Evolutionary conservation across 805 yeast genomes (phyloP).

Genomic region (Jamesozyma jinghongensis): DNA sequence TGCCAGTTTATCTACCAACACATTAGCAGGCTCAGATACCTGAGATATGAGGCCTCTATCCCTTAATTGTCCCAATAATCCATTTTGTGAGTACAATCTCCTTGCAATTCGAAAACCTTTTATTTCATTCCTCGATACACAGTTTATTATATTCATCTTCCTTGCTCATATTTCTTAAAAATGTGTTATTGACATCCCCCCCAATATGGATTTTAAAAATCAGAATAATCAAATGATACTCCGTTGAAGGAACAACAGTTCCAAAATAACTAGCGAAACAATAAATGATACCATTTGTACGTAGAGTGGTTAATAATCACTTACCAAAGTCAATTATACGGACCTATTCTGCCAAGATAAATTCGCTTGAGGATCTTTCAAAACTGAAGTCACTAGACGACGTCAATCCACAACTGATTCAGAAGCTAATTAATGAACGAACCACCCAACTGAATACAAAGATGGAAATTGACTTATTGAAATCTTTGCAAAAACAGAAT

Average conservation of each 20-base stretch:
- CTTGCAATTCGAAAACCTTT: too few relatives aligned
- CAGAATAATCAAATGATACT: too few relatives aligned
- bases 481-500: constrained; percentile 12
- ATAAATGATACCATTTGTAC: not conserved
- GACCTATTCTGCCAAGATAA: constrained; percentile 4
- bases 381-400: constrained; percentile 24
- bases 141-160: too few relatives aligned
- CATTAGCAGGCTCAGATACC: constrained; percentile 23
- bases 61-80: constrained; percentile 11
- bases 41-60: constrained; percentile 26
- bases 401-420: constrained; percentile 28
- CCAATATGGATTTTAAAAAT: too few relatives aligned
- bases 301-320: not conserved
- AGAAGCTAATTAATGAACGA: constrained; percentile 23
- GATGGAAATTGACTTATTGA: constrained; percentile 23
- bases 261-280: not conserved
- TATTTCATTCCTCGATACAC: too few relatives aligned
- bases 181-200: too few relatives aligned
- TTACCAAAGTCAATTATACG: not conserved
- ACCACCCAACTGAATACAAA: constrained; percentile 24
- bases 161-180: too few relatives aligned
- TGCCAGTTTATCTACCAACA: constrained; percentile 9
- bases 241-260: too few relatives aligned
- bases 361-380: constrained; percentile 26
- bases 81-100: not conserved